Base-by-base conservation (phyloP, 2,329 filamentous ascomycete species). In the Stenocarpella maydis region DNA sequence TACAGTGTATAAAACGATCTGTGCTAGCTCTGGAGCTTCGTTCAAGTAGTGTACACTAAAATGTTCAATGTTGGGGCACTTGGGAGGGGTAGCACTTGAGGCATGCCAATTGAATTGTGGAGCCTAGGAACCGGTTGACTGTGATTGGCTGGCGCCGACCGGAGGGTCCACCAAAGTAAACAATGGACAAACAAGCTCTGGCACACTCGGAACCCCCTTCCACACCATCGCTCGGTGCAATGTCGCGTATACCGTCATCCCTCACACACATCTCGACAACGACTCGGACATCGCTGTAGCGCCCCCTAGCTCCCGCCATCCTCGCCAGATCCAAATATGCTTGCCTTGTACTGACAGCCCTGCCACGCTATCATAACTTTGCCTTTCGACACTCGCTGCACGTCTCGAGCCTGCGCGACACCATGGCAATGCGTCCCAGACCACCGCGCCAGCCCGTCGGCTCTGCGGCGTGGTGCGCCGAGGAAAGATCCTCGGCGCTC, bases 391-490 rank as follows among this genome's bases (percentile, higher is more conserved):
- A 34, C 63, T 28, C 37, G 47, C 8, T 43, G 37, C 67, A 47
- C 43, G 47, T 45, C 52, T 45, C 50, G 37, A 69, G 31, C 37
- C 21, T 34, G 54, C 63, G 63, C 67, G 43, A 60, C 50, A 67
- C 70, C 68, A 80, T 80, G 77, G 77, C 85, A 68, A 85, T 85
- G 82, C 80, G 85, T 81, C 76, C 75, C 69, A 82, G 83, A 78
- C 82, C 88, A 81, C 47, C 68, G 55, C 88, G 88, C 80, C 80
- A 88, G 76, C 87, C 91, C 77, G 90, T 97, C 74, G 95, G 94
- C 79, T 96, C 94, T 71, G 84, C 89, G 76, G 85, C 91, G 82
- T 99, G 96, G 96, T 89, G 98, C 73, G 84, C 90, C 39, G 90
- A 93, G 74, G 96, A 99, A 84, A 89, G 95, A 75, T 87, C 91